Evolutionary conservation across 305 asterid species (phyloP).

Genomic region (Fraxinus sp.): DNA sequence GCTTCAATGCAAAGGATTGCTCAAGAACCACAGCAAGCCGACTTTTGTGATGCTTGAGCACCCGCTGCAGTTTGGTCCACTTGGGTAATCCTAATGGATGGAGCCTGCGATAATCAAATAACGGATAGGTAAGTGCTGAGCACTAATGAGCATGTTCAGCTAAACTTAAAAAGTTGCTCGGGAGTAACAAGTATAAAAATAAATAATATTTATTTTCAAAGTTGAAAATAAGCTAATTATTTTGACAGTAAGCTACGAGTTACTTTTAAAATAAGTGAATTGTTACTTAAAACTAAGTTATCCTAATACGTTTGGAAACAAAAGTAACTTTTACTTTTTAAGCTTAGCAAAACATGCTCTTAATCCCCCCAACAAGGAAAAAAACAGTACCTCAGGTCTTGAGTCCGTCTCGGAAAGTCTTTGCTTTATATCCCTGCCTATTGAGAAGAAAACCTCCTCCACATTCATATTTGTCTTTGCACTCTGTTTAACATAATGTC

Average conservation of each 20-base stretch:
- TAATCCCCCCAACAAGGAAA: background rate
- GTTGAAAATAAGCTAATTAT: background rate
- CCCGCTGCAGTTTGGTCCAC: constrained; percentile 58
- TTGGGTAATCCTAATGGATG: constrained; percentile 67
- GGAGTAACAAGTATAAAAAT: background rate
- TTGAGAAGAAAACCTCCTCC: constrained; percentile 93
- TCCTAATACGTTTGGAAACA: background rate
- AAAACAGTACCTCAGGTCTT: constrained; percentile 54
- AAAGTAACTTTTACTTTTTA: background rate
- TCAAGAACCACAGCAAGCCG: constrained; percentile 83
- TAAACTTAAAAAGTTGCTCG: background rate
- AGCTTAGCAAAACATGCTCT: background rate
- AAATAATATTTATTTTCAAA: background rate
- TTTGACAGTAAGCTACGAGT: background rate
- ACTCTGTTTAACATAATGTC: constrained; percentile 53
- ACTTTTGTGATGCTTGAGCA: constrained; percentile 59
- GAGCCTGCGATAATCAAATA: constrained; percentile 56
- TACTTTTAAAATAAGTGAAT: background rate
- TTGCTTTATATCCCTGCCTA: constrained; percentile 87
- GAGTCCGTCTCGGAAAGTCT: constrained; percentile 84
- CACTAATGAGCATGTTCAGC: background rate
- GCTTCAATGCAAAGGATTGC: constrained; percentile 23
- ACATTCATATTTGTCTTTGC: constrained; percentile 92
- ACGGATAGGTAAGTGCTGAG: constrained; percentile 20
- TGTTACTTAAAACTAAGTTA: background rate